phyloP scores from a whole-genome alignment of 257 asterid species.

The Solanum bukasovii region DNA sequence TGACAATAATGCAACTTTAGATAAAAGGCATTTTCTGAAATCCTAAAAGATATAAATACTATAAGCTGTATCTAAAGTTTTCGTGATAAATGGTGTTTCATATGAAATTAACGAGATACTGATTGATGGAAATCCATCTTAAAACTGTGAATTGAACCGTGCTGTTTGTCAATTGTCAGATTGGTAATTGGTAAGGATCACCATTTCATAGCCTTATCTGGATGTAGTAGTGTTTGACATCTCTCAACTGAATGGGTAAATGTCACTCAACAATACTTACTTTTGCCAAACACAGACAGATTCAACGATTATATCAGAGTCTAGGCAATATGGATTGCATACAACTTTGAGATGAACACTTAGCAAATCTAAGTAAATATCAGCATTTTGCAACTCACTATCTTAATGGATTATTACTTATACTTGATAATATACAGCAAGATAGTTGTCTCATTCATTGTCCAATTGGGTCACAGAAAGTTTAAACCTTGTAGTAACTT shows the following conservation, averaged over 20 bases:
- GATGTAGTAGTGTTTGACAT: neutral
- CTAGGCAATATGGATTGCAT: neutral
- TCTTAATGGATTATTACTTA: neutral
- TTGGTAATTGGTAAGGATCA: neutral
- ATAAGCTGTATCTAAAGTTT: neutral
- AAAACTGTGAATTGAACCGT: neutral
- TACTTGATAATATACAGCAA: slow-evolving; percentile 29
- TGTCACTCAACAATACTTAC: neutral
- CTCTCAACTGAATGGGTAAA: neutral
- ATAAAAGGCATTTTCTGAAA: neutral
- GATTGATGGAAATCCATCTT: neutral
- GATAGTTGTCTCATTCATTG: slow-evolving; percentile 15
- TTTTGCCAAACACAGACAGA: neutral
- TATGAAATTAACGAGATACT: neutral
- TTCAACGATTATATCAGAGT: neutral
- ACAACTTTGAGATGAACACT: neutral
- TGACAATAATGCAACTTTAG: neutral
- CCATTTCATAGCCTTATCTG: neutral
- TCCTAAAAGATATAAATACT: neutral
- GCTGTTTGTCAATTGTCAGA: neutral
- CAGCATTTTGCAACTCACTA: neutral
- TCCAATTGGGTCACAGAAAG: slow-evolving; percentile 19
- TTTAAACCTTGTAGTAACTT: slow-evolving; percentile 13
- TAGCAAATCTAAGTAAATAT: neutral
- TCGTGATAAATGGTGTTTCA: neutral